Conservation (phyloP, 257 asterid genomes). For the Capsicum pubescens region DNA sequence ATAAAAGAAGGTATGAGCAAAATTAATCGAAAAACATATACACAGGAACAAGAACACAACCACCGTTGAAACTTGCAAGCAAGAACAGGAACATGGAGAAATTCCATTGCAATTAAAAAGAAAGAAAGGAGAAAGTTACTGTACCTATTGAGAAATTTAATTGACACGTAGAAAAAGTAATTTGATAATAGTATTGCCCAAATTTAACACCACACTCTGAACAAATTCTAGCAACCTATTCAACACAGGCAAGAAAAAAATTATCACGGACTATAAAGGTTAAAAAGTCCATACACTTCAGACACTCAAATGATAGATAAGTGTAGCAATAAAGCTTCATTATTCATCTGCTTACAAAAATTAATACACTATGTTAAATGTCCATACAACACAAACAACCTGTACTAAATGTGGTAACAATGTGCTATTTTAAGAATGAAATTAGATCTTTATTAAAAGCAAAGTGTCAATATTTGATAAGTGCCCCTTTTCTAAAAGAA, state of each 20-base stretch:
- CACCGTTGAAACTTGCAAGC: too few species aligned
- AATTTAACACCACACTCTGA: slow-evolving; percentile 73
- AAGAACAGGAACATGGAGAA: too few species aligned
- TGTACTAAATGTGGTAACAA: background rate
- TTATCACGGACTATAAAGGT: background rate
- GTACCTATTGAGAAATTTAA: too few species aligned
- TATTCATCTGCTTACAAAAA: background rate
- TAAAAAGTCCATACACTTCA: background rate
- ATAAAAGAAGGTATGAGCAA: too few species aligned
- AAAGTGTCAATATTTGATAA: too few species aligned
- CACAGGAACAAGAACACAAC: too few species aligned
- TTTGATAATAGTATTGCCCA: slow-evolving; percentile 79
- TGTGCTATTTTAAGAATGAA: background rate
- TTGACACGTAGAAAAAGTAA: background rate
- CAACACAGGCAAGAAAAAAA: background rate
- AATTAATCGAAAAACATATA: too few species aligned
- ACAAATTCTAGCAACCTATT: slow-evolving; percentile 67
- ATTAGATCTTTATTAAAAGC: too few species aligned
- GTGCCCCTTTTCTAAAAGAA: too few species aligned
- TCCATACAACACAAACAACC: slow-evolving; percentile 47
- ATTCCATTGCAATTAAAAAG: too few species aligned
- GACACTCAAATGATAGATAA: background rate
- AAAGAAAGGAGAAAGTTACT: too few species aligned
- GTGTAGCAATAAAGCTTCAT: slow-evolving; percentile 13
- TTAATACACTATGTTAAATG: slow-evolving; percentile 42